A percentile compares a stretch with the other conserved stretches of the same genome.
These are phyloP conservation scores for Cocos nucifera DNA, from an alignment of 176 grass and related monocot species.

Conservation along the genomic window DNA sequence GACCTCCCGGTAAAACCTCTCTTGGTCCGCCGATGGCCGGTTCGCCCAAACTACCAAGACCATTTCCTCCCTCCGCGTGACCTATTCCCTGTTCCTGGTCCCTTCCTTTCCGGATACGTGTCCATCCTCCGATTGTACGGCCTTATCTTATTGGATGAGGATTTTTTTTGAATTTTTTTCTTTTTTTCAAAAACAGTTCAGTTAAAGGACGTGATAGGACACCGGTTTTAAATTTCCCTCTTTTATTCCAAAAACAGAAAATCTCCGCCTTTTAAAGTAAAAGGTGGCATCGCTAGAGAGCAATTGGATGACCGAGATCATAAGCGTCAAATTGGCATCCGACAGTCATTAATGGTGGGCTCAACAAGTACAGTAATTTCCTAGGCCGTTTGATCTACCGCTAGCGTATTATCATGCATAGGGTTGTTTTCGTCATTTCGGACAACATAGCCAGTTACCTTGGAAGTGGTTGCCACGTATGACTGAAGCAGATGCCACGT, in stretches of 20 bases:
- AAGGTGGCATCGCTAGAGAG: too few relatives aligned
- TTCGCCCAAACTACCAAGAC: slow-evolving; percentile 7
- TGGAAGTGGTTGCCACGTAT: slow-evolving; percentile 14
- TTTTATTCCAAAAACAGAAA: too few relatives aligned
- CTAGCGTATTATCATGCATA: neutral
- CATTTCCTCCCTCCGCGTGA: slow-evolving; percentile 1
- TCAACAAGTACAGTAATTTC: too few relatives aligned
- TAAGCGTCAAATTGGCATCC: too few relatives aligned
- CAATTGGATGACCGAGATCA: too few relatives aligned
- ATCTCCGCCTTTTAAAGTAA: too few relatives aligned
- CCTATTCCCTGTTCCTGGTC: too few relatives aligned
- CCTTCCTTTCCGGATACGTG: slow-evolving; percentile 23
- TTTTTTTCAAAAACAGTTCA: neutral
- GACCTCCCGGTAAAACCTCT: slow-evolving; percentile 42
- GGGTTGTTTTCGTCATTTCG: neutral
- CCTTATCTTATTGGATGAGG: neutral
- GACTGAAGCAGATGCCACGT: slow-evolving; percentile 11
- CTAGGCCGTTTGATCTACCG: too few relatives aligned
- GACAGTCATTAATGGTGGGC: too few relatives aligned
- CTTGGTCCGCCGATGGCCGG: slow-evolving; percentile 20
- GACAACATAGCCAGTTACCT: neutral
- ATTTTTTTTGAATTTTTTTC: neutral
- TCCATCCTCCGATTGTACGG: slow-evolving; percentile 17
- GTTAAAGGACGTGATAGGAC: neutral
- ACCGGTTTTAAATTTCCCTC: neutral